Conservation (phyloP, 306 rosid species). For the Echinosophora koreensis region DNA sequence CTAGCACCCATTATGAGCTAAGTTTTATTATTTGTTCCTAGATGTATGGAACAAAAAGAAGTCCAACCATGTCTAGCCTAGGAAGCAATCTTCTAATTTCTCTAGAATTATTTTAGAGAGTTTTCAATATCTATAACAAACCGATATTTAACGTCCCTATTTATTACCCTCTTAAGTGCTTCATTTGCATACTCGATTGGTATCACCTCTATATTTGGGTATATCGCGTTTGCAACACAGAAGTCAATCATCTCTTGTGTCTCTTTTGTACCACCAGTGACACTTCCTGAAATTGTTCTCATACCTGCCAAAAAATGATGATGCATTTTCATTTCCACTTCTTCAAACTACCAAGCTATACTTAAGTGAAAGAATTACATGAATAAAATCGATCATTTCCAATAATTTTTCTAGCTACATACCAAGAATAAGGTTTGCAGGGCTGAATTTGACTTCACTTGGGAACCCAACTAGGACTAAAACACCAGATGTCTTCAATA, state of each 20-base stretch:
- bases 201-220: conserved; percentile 81
- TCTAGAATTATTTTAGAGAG: conserved; percentile 59
- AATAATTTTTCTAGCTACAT: conserved; percentile 48
- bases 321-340: not conserved
- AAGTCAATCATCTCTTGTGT: conserved; percentile 81
- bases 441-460: conserved; percentile 75
- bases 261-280: conserved; percentile 73
- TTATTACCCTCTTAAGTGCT: conserved; percentile 82
- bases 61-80: conserved; percentile 5
- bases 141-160: conserved; percentile 78
- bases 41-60: not conserved
- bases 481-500: conserved; percentile 70
- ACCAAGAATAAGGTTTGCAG: conserved; percentile 74
- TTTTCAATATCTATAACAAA: conserved; percentile 85
- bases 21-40: not conserved
- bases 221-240: conserved; percentile 69
- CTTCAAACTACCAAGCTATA: not conserved
- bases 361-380: not conserved
- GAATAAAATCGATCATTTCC: conserved; percentile 17
- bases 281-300: conserved; percentile 70
- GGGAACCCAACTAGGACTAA: conserved; percentile 81
- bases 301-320: conserved; percentile 58
- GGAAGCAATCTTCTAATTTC: conserved; percentile 11
- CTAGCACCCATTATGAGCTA: not conserved
- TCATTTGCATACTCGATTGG: conserved; percentile 85